A percentile compares a stretch with the other conserved stretches of the same genome.
Evolutionary conservation across 352 stramenopile genomes (phyloP).

Genomic region (Phytophthora nicotianae): DNA sequence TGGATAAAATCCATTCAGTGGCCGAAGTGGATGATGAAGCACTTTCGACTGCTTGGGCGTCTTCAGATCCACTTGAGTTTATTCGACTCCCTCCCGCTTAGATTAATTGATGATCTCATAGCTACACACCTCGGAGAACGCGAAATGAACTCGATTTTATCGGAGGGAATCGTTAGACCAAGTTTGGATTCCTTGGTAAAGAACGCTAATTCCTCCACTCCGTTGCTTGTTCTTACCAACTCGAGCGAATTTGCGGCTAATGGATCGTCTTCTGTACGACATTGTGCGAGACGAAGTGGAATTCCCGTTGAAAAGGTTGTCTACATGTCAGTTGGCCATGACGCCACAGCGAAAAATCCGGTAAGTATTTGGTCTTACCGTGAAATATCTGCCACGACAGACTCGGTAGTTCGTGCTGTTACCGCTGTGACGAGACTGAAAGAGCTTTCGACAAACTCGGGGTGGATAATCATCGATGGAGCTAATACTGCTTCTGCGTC

Average conservation of each 20-base stretch:
- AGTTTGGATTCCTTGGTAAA: slow-evolving; percentile 20
- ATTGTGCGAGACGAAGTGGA: slow-evolving; percentile 20
- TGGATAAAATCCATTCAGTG: slow-evolving; percentile 13
- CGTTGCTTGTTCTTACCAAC: slow-evolving; percentile 32
- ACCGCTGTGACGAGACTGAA: slow-evolving; percentile 30
- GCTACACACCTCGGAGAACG: slow-evolving; percentile 27
- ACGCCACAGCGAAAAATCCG: not conserved
- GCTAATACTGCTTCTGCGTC: slow-evolving; percentile 18
- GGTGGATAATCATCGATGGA: slow-evolving; percentile 43
- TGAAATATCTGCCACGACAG: slow-evolving; percentile 5
- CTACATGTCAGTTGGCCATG: slow-evolving; percentile 16
- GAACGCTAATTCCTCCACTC: slow-evolving; percentile 12
- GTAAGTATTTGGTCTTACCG: slow-evolving; percentile 16
- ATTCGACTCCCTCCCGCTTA: slow-evolving; percentile 29
- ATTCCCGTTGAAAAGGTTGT: slow-evolving; percentile 22
- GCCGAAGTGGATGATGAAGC: slow-evolving; percentile 33
- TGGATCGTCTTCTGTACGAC: slow-evolving; percentile 20
- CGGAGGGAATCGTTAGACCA: slow-evolving; percentile 20
- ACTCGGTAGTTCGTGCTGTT: slow-evolving; percentile 12
- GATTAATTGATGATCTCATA: slow-evolving; percentile 36
- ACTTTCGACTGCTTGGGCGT: slow-evolving; percentile 31
- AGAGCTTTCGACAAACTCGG: slow-evolving; percentile 28
- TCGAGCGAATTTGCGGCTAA: slow-evolving; percentile 13
- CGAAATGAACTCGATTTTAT: slow-evolving; percentile 11
- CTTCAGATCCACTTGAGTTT: slow-evolving; percentile 41